Base-by-base conservation (phyloP, 495 filamentous ascomycete species). In the Podospora didyma region DNA sequence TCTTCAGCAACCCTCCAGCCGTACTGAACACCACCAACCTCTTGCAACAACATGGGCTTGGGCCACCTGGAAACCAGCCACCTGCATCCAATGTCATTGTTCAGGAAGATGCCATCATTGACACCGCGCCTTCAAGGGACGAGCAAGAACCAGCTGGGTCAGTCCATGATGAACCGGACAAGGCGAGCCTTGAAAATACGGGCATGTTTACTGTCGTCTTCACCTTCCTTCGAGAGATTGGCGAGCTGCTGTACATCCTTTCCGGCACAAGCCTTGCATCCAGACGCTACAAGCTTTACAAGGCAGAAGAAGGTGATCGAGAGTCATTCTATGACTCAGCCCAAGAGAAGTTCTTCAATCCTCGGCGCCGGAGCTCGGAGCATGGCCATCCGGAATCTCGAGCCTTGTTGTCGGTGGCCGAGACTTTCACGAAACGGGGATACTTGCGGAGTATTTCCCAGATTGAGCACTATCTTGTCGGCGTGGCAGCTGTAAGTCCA, bases 401-500 rank as follows among this genome's bases (percentile, higher is more conserved):
- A 23, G 14, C 21, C 34, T 21, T 56, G 16, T 24, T 56, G 0
- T 56, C 44, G 6, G 28, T 56, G 14, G 53, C 53, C 12, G 53
- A 56, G 26, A 56, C 34, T 7, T 56, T 49, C 26, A 56, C 53
- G 6, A 48, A 39, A 19, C 19, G 35, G 14, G 53, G 53, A 1
- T 48, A 48, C 23, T 19, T 56, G 22, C 44, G 17, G 14, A 56
- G 53, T 45, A 49, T 56, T 41, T 24, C 23, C 22, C 42, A 56
- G 11, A 56, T 56, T 26, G 34, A 56, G 31, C 46, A 47, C 31
- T 56, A 56, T 20, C 14, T 56, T n/a, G 35, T 35, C n/a, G 21
- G 53, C 10, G 44, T 48, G 2, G 53, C 53, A 37, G 19, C 17
- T 9, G 42, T 56, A 21, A 47, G 19, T 21, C 3, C n/a, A n/a